Evolutionary conservation across 73 alveolate species (phyloP).

Genomic region (Tetrahymena borealis): DNA sequence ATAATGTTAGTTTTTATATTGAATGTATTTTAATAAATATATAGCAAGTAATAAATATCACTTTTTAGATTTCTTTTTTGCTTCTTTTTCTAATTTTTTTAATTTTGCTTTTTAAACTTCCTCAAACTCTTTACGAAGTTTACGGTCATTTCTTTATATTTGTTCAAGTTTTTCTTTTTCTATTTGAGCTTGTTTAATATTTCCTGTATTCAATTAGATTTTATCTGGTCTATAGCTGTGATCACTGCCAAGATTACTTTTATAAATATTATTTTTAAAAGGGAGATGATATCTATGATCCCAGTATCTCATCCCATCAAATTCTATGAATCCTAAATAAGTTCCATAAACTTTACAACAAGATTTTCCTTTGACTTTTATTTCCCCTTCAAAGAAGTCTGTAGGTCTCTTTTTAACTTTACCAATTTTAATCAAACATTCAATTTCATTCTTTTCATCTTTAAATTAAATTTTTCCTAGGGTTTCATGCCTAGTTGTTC

Average conservation of each 20-base stretch:
- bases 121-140: slow-evolving; percentile 36
- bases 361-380: slow-evolving; percentile 48
- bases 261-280: neutral
- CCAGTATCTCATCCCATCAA: slow-evolving; percentile 85
- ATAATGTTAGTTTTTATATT: no score
- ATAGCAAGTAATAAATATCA: no score
- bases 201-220: slow-evolving; percentile 37
- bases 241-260: slow-evolving; percentile 40
- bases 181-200: slow-evolving; percentile 59
- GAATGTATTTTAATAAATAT: no score
- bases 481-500: slow-evolving; percentile 64
- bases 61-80: neutral
- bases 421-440: slow-evolving; percentile 46
- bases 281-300: slow-evolving; percentile 60
- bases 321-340: slow-evolving; percentile 80
- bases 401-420: slow-evolving; percentile 23
- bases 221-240: slow-evolving; percentile 54
- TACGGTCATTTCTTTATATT: slow-evolving; percentile 54
- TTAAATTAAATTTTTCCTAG: slow-evolving; percentile 49
- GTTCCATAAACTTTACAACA: slow-evolving; percentile 68
- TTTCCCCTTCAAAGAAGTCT: slow-evolving; percentile 72
- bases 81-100: neutral
- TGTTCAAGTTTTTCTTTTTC: slow-evolving; percentile 64
- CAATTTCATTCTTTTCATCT: slow-evolving; percentile 59
- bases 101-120: neutral